Percentiles rank a stretch among this genome's conserved stretches.
Evolutionary conservation across 805 yeast genomes (phyloP).

Genomic region (Tetrapisispora nanseiensis): DNA sequence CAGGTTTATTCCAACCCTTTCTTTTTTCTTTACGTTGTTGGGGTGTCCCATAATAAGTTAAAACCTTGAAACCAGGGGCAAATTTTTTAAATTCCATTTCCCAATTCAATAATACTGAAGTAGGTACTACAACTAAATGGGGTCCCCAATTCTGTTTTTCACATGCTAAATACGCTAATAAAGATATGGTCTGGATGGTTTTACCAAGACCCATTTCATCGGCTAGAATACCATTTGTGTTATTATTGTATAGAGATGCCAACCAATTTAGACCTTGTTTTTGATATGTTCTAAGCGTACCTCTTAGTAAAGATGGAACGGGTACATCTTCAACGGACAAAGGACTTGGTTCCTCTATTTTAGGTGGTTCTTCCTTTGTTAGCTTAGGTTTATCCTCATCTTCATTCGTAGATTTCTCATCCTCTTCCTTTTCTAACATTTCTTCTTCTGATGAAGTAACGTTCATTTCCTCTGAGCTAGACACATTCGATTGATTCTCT

Average conservation of each 20-base stretch:
- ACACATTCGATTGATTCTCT: neutral
- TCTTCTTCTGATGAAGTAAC: slow-evolving; percentile 4
- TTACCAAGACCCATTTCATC: slow-evolving; percentile 99
- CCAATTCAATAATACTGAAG: slow-evolving; percentile 96
- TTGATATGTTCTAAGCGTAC: slow-evolving; percentile 81
- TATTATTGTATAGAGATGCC: slow-evolving; percentile 83
- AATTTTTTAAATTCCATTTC: slow-evolving; percentile 98
- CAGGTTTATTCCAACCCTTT: slow-evolving; percentile 95
- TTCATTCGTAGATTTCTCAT: neutral
- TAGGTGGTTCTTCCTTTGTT: neutral
- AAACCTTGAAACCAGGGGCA: slow-evolving; percentile 94
- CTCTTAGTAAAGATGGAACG: slow-evolving; percentile 65
- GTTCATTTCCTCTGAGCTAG: slow-evolving; percentile 14
- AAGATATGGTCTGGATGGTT: slow-evolving; percentile 89
- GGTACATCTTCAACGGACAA: slow-evolving; percentile 61
- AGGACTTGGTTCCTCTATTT: slow-evolving; percentile 10
- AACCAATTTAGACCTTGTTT: slow-evolving; percentile 96
- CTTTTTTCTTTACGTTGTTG: slow-evolving; percentile 93
- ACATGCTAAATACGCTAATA: slow-evolving; percentile 81
- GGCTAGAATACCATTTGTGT: slow-evolving; percentile 93
- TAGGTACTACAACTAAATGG: slow-evolving; percentile 91
- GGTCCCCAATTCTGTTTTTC: slow-evolving; percentile 97
- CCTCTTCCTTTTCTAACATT: slow-evolving; percentile 2
- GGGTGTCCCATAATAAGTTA: slow-evolving; percentile 94
- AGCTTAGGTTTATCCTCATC: neutral